Evolutionary conservation across 1,139 yeast genomes (phyloP).

Genomic region (Hansenula sp.): DNA sequence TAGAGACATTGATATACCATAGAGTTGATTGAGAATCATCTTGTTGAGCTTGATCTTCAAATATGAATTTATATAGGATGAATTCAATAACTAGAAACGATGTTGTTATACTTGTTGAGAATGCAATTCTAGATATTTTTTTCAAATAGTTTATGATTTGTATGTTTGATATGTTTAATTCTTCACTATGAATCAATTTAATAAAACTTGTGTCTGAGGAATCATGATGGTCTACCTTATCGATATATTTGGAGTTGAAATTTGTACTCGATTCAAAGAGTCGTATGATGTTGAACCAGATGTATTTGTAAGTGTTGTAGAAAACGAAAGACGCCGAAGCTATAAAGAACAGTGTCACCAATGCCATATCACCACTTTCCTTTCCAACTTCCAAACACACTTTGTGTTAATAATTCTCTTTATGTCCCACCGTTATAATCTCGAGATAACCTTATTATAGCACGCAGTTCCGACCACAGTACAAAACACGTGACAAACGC

Average conservation of each 20-base stretch:
- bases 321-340: slow-evolving; percentile 7
- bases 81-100: slow-evolving; percentile 19
- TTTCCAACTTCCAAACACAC: too few species aligned
- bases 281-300: slow-evolving; percentile 18
- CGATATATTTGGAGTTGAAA: neutral
- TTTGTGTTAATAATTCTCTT: too few species aligned
- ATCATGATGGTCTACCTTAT: slow-evolving; percentile 4
- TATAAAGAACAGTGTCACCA: slow-evolving; percentile 1
- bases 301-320: slow-evolving; percentile 14
- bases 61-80: slow-evolving; percentile 16
- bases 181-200: neutral
- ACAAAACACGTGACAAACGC: neutral
- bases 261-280: slow-evolving; percentile 16
- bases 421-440: neutral
- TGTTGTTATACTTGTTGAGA: slow-evolving; percentile 16
- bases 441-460: too few species aligned
- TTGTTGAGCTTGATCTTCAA: slow-evolving; percentile 2
- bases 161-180: neutral
- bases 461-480: too few species aligned
- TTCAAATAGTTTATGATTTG: slow-evolving; percentile 6
- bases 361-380: neutral
- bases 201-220: neutral
- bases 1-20: slow-evolving; percentile 12
- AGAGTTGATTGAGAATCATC: slow-evolving; percentile 3
- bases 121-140: slow-evolving; percentile 12